Percentiles rank a stretch among this genome's conserved stretches.
phyloP scores from a whole-genome alignment of 108 stramenopile genomes.

The Skeletonema menzelii region DNA sequence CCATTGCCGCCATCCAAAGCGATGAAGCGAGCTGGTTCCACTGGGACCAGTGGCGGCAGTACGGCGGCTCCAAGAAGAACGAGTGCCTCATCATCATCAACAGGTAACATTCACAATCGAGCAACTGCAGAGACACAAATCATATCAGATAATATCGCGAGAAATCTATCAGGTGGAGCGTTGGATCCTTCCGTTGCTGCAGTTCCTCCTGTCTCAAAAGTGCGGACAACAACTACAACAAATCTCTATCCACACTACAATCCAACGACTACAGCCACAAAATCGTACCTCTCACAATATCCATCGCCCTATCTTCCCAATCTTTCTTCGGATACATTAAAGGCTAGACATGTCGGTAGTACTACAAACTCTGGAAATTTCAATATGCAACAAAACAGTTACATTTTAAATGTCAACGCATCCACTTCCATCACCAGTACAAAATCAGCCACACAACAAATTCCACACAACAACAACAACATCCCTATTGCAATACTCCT shows the following conservation, averaged over 20 bases:
- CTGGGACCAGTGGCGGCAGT: not conserved
- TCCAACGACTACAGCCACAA: not conserved
- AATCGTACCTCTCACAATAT: not conserved
- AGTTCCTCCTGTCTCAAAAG: not conserved
- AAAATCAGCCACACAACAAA: not conserved
- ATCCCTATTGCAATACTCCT: slow-evolving; percentile 41
- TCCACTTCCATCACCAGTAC: not conserved
- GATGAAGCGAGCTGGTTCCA: not conserved
- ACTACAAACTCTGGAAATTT: not conserved
- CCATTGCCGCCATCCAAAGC: not conserved
- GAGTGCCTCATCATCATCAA: no score
- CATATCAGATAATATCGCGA: not conserved
- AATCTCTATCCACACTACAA: not conserved
- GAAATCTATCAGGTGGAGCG: not conserved
- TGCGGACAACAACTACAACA: not conserved
- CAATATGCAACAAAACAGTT: not conserved
- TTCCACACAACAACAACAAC: slow-evolving; percentile 34
- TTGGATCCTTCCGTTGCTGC: not conserved
- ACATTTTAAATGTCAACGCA: no score
- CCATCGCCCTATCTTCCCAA: not conserved
- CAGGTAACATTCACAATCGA: no score
- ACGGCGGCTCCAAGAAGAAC: not conserved
- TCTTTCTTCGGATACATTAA: not conserved
- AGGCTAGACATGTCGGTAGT: not conserved
- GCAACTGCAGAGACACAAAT: not conserved